Percentiles rank a stretch among this genome's conserved stretches.
Evolutionary conservation across 352 stramenopile species (phyloP).

Genomic region (Globisporangium sylvaticum): DNA sequence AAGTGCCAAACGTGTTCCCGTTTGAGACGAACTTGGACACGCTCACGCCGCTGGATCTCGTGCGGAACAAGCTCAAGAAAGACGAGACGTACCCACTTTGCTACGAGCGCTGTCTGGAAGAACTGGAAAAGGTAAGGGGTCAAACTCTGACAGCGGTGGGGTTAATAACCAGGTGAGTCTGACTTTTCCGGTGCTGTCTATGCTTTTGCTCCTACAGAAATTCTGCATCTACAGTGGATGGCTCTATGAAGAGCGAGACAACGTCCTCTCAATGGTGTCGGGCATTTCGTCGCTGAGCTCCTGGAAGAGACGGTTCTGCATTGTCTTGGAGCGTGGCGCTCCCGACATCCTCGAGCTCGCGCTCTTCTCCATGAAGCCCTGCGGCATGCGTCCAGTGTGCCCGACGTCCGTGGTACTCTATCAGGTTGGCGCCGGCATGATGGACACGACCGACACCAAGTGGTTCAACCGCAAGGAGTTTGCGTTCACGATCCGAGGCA

Average conservation of each 20-base stretch:
- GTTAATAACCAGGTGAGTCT: neutral
- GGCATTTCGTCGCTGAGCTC: slow-evolving; percentile 59
- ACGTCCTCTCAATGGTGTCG: slow-evolving; percentile 54
- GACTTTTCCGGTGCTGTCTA: neutral
- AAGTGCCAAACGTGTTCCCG: slow-evolving; percentile 30
- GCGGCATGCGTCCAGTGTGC: slow-evolving; percentile 39
- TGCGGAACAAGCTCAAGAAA: slow-evolving; percentile 27
- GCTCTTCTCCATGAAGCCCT: slow-evolving; percentile 55
- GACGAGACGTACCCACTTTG: slow-evolving; percentile 20
- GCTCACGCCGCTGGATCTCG: slow-evolving; percentile 46
- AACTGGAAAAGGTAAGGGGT: slow-evolving; percentile 40
- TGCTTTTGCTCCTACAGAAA: slow-evolving; percentile 21
- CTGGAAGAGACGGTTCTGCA: slow-evolving; percentile 54
- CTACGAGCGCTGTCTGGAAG: slow-evolving; percentile 50
- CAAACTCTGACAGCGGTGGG: neutral
- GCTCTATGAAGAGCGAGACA: slow-evolving; percentile 63
- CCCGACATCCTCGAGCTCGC: slow-evolving; percentile 64
- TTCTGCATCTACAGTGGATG: slow-evolving; percentile 58
- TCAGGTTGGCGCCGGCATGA: slow-evolving; percentile 45
- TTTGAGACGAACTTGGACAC: slow-evolving; percentile 43
- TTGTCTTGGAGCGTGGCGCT: slow-evolving; percentile 63
- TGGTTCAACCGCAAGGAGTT: slow-evolving; percentile 75
- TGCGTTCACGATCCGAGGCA: slow-evolving; percentile 47
- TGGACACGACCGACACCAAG: slow-evolving; percentile 39
- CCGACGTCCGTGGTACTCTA: slow-evolving; percentile 60